A percentile compares a stretch with the other conserved stretches of the same genome.
These are phyloP conservation scores for Penicillium daleae DNA, from an alignment of 495 filamentous ascomycete species.

Conservation along the genomic window DNA sequence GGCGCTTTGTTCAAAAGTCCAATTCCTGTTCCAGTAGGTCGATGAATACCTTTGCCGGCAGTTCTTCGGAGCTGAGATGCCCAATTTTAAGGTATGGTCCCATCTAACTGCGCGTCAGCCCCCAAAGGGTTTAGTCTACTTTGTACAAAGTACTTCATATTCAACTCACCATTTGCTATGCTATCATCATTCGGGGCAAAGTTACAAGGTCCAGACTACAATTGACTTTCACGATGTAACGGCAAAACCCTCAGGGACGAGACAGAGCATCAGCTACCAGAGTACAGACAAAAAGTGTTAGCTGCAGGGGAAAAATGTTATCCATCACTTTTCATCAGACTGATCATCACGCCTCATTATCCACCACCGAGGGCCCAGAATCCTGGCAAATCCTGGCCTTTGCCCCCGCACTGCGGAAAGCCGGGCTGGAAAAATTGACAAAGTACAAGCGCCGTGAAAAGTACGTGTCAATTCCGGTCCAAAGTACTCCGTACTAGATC, in stretches of 20 bases:
- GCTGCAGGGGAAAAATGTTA: conserved; percentile 9
- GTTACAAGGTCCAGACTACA: not conserved
- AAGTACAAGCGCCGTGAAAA: conserved; percentile 5
- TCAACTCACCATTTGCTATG: not conserved
- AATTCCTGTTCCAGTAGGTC: not conserved
- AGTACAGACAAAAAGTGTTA: not conserved
- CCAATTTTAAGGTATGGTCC: not conserved
- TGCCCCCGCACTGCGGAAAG: not conserved
- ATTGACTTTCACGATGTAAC: not conserved
- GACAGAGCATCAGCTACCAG: not conserved
- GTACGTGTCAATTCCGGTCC: conserved; percentile 5
- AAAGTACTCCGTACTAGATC: conserved; percentile 11
- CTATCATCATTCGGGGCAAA: not conserved
- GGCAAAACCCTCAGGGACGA: not conserved
- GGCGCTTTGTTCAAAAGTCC: not conserved
- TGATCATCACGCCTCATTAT: conserved; percentile 2
- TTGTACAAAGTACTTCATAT: not conserved
- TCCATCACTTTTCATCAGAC: conserved; percentile 1
- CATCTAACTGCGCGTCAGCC: not conserved
- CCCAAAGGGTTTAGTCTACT: not conserved
- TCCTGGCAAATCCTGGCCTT: not conserved
- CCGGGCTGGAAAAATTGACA: not conserved
- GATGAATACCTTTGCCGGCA: not conserved
- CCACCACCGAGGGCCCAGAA: conserved; percentile 4
- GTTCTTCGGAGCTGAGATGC: not conserved